phyloP scores from a whole-genome alignment of 2,329 filamentous ascomycete species.

The Monilinia aucupariae region DNA sequence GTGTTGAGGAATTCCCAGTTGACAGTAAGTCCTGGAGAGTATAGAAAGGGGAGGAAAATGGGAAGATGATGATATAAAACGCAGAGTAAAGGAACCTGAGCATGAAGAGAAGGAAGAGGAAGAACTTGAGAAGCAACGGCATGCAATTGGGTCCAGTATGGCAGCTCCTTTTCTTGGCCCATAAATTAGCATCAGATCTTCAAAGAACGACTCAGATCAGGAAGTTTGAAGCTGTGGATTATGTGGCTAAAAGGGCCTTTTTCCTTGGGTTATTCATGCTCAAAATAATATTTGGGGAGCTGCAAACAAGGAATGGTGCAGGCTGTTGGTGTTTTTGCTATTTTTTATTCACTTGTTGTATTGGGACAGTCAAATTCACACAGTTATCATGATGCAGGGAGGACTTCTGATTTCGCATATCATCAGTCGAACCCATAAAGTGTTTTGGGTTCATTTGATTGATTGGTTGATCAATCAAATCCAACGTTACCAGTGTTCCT shows the following conservation, averaged over 20 bases:
- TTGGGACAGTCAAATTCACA: not conserved
- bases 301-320: not conserved
- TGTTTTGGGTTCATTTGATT: not conserved
- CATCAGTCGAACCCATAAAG: not conserved
- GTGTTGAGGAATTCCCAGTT: not conserved
- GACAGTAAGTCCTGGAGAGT: not conserved
- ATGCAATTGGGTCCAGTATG: not conserved
- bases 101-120: not conserved
- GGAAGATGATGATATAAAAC: not conserved
- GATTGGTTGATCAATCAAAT: not conserved
- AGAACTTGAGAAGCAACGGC: not conserved
- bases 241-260: not conserved
- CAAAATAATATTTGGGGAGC: not conserved
- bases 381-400: not conserved
- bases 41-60: not conserved
- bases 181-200: not conserved
- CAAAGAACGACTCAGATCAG: not conserved
- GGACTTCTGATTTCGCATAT: too few species aligned
- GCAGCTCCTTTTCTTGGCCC: not conserved
- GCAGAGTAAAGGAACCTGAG: not conserved
- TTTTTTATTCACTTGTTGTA: not conserved
- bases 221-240: not conserved
- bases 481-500: not conserved
- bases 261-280: not conserved
- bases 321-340: not conserved